Percentiles rank a stretch among this genome's conserved stretches.
These are phyloP conservation scores for Crithidia bombi DNA, from an alignment of 208 protist genomes.

Conservation along the genomic window DNA sequence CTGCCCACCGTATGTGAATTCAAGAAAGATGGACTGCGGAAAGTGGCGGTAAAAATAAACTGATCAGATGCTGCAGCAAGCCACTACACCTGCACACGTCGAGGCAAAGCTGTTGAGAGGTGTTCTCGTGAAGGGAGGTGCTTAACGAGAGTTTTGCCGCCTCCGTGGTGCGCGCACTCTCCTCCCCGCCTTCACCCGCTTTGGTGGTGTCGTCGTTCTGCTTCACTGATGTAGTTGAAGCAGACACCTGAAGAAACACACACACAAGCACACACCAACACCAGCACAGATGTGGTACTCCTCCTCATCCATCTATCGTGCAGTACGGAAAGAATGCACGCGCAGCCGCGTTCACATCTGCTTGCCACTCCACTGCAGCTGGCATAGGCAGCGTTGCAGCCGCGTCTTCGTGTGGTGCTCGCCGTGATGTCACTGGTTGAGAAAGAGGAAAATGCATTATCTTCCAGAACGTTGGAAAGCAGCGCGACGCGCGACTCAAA, in stretches of 20 bases:
- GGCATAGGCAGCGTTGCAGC: not conserved
- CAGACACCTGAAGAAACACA: not conserved
- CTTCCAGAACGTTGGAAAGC: conserved; percentile 37
- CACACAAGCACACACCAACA: not conserved
- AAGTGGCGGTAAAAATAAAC: too few relatives aligned
- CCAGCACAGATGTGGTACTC: too few relatives aligned
- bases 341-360: conserved; percentile 16
- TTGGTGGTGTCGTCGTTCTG: not conserved
- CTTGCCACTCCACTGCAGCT: conserved; percentile 2
- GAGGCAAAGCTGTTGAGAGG: too few relatives aligned
- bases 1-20: too few relatives aligned
- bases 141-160: not conserved
- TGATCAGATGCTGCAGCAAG: too few relatives aligned
- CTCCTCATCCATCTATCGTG: conserved; percentile 22
- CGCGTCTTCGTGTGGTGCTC: too few relatives aligned
- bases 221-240: not conserved
- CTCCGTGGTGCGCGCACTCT: too few relatives aligned
- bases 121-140: too few relatives aligned
- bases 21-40: too few relatives aligned
- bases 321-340: conserved; percentile 23
- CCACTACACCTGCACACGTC: too few relatives aligned
- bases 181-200: not conserved
- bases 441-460: not conserved
- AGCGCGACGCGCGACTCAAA: not conserved
- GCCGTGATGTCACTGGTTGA: too few relatives aligned